phyloP scores from a whole-genome alignment of 768 basidiomycete species.

The Collybia sordida region DNA sequence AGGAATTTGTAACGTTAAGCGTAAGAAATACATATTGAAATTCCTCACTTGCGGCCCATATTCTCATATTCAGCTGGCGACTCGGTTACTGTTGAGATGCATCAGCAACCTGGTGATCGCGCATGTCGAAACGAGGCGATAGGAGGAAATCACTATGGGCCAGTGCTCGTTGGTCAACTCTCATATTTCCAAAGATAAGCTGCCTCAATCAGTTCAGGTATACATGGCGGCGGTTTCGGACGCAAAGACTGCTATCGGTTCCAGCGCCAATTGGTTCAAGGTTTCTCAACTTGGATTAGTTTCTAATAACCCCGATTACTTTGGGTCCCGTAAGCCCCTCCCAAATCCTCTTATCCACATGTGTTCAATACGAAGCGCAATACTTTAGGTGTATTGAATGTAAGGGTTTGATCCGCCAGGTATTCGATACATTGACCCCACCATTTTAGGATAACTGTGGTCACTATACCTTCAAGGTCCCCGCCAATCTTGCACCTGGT shows the following conservation, averaged over 20 bases:
- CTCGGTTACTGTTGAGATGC: slow-evolving; percentile 51
- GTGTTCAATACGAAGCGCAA: background rate
- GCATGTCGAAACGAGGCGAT: slow-evolving; percentile 47
- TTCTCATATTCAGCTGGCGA: slow-evolving; percentile 39
- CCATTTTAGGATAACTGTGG: slow-evolving; percentile 45
- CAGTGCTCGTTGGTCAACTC: slow-evolving; percentile 30
- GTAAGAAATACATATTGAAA: slow-evolving; percentile 20
- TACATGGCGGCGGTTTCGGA: slow-evolving; percentile 50
- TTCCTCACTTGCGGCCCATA: no score
- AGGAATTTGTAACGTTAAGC: slow-evolving; percentile 41
- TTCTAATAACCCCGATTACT: slow-evolving; percentile 48
- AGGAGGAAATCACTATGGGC: slow-evolving; percentile 52
- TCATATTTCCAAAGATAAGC: background rate
- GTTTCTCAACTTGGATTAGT: slow-evolving; percentile 48
- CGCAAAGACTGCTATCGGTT: slow-evolving; percentile 43
- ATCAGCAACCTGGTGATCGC: slow-evolving; percentile 48
- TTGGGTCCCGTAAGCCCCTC: slow-evolving; percentile 31
- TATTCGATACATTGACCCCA: background rate
- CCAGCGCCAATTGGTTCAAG: slow-evolving; percentile 49
- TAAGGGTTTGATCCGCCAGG: background rate
- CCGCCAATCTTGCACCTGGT: slow-evolving; percentile 38
- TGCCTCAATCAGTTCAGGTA: slow-evolving; percentile 19
- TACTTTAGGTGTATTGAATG: slow-evolving; percentile 30
- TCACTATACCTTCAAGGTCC: slow-evolving; percentile 51
- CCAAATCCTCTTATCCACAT: background rate